These are phyloP conservation scores for Phytophthora kernoviae DNA, from an alignment of 352 stramenopile genomes.

Conservation along the genomic window DNA sequence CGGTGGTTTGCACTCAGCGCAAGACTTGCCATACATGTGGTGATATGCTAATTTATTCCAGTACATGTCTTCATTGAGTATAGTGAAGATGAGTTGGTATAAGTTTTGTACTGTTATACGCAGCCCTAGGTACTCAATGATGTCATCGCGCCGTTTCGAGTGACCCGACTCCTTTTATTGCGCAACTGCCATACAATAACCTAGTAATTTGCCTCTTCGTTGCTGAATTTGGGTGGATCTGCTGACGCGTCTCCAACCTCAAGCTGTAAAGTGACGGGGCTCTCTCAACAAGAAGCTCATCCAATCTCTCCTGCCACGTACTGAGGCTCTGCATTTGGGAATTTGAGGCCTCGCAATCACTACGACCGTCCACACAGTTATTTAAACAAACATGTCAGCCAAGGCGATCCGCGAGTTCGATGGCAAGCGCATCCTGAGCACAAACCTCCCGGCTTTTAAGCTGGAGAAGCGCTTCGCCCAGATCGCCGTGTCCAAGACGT, in stretches of 20 bases:
- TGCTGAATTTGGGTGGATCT: no score
- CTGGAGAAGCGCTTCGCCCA: constrained; percentile 82
- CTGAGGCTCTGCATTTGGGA: constrained; percentile 39
- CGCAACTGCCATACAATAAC: constrained; percentile 18
- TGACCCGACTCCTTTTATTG: no score
- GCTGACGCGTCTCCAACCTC: constrained; percentile 14
- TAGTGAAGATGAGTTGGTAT: no score
- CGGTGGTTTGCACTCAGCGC: neutral
- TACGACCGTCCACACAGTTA: constrained; percentile 3
- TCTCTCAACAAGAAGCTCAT: constrained; percentile 13
- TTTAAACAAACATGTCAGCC: constrained; percentile 84
- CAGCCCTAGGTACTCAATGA: neutral
- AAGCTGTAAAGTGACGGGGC: constrained; percentile 15
- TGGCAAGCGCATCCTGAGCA: constrained; percentile 93
- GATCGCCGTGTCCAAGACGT: constrained; percentile 56
- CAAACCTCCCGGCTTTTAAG: constrained; percentile 75
- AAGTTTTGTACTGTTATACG: no score
- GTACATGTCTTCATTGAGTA: no score
- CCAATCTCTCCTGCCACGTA: constrained; percentile 2
- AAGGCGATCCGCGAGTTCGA: constrained; percentile 97
- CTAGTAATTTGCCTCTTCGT: no score
- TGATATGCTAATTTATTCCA: no score
- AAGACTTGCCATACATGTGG: no score
- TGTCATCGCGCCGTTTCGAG: constrained; percentile 1
- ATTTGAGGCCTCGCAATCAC: constrained; percentile 43